Evolutionary conservation across 2,329 filamentous ascomycete genomes (phyloP).

Genomic region (Aspergillus flavus): DNA sequence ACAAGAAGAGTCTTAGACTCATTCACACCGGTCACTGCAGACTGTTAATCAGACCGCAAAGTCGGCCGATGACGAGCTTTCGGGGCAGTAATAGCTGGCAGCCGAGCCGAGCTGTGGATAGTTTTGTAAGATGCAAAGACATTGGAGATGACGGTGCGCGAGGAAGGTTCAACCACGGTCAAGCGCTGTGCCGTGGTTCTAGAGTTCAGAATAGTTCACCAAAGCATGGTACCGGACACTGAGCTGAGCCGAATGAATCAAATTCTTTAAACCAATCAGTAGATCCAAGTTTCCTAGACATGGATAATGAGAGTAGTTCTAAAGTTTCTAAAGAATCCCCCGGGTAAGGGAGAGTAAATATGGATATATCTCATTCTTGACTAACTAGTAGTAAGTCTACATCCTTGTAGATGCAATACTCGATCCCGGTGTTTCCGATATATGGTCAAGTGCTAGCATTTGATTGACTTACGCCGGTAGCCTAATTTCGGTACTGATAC

Average conservation of each 20-base stretch:
- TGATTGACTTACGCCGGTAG: too few species aligned
- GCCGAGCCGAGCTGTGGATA: conserved; percentile 47
- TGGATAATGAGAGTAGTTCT: too few species aligned
- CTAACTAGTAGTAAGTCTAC: too few species aligned
- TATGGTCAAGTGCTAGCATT: too few species aligned
- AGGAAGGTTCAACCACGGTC: conserved; percentile 29
- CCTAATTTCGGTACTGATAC: too few species aligned
- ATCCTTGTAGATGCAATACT: too few species aligned
- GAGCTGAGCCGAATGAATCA: conserved; percentile 20
- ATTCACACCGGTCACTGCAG: conserved; percentile 39
- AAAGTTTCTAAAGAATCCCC: too few species aligned
- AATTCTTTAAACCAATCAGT: too few species aligned
- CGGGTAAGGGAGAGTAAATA: too few species aligned
- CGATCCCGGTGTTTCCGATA: too few species aligned
- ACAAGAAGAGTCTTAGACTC: conserved; percentile 7
- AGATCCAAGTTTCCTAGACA: too few species aligned
- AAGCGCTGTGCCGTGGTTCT: conserved; percentile 22
- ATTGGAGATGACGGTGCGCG: conserved; percentile 31
- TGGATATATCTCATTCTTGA: too few species aligned
- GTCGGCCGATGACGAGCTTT: conserved; percentile 50
- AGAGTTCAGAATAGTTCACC: conserved; percentile 29
- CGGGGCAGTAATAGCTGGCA: conserved; percentile 53
- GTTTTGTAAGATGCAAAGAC: conserved; percentile 37
- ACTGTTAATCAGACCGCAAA: conserved; percentile 46
- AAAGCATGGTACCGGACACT: conserved; percentile 35